These are phyloP conservation scores for Blastomyces gilchristii DNA, from an alignment of 2,329 filamentous ascomycete species.

Conservation along the genomic window DNA sequence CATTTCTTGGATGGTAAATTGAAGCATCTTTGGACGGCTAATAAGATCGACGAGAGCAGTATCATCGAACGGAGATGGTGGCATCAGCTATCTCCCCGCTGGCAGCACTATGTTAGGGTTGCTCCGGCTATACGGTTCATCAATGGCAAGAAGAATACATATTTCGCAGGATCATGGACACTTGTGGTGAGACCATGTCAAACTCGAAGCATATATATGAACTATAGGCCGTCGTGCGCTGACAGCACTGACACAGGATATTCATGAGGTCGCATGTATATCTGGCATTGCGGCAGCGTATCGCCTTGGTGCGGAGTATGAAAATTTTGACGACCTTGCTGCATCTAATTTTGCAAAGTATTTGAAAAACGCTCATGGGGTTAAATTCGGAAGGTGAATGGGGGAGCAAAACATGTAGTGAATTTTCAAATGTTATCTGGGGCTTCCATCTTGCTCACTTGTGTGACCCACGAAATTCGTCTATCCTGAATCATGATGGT, in stretches of 20 bases:
- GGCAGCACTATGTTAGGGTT: constrained; percentile 51
- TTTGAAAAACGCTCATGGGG: constrained; percentile 16
- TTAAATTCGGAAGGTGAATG: constrained; percentile 6
- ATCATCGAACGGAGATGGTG: constrained; percentile 52
- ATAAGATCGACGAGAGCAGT: constrained; percentile 47
- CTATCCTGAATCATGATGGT: neutral
- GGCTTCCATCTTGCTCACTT: neutral
- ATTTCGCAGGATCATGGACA: constrained; percentile 59
- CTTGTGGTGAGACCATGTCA: constrained; percentile 46
- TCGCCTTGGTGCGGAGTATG: constrained; percentile 55
- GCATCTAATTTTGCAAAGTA: constrained; percentile 27
- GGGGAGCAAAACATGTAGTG: neutral
- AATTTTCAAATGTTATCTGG: neutral
- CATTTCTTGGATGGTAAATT: constrained; percentile 50
- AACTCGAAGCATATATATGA: neutral
- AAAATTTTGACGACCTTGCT: constrained; percentile 26
- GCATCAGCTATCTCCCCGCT: constrained; percentile 53
- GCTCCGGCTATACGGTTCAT: constrained; percentile 65
- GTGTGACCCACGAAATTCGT: neutral
- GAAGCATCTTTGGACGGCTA: constrained; percentile 48
- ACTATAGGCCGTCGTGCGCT: neutral
- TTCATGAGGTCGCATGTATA: constrained; percentile 60
- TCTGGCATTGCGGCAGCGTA: constrained; percentile 62
- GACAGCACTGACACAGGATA: constrained; percentile 24
- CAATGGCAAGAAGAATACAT: constrained; percentile 53